These are phyloP conservation scores for Tarenaya hassleriana DNA, from an alignment of 345 rosid species.

Conservation along the genomic window DNA sequence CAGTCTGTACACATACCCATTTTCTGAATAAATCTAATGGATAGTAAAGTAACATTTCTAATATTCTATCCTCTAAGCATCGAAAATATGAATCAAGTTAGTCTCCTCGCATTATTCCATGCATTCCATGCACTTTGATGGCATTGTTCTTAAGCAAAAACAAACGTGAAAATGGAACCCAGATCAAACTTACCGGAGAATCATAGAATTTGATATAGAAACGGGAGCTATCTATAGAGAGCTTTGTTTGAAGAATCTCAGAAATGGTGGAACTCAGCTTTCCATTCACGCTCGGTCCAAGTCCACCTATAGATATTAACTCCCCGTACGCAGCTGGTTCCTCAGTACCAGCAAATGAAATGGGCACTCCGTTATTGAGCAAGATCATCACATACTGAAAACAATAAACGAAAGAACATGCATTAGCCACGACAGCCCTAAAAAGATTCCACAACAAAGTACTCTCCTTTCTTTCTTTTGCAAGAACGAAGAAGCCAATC, in stretches of 20 bases:
- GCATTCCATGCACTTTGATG: neutral
- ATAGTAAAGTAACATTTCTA: too few relatives aligned
- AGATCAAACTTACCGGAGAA: constrained; percentile 45
- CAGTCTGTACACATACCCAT: too few relatives aligned
- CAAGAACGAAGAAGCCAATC: too few relatives aligned
- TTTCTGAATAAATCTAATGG: too few relatives aligned
- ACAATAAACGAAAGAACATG: neutral
- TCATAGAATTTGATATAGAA: constrained; percentile 84
- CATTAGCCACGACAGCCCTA: too few relatives aligned
- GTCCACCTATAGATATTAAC: constrained; percentile 75
- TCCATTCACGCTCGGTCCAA: constrained; percentile 63
- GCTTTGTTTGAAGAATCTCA: constrained; percentile 78
- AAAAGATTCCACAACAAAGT: too few relatives aligned
- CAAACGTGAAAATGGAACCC: too few relatives aligned
- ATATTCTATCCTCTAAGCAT: too few relatives aligned
- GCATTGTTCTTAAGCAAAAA: neutral
- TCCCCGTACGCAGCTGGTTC: constrained; percentile 91
- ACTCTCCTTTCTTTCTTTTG: too few relatives aligned
- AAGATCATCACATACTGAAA: constrained; percentile 90
- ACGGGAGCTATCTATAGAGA: constrained; percentile 72
- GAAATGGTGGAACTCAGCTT: constrained; percentile 73
- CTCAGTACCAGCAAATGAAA: constrained; percentile 83
- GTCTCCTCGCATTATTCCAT: neutral
- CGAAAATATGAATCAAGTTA: neutral
- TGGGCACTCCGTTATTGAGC: constrained; percentile 76